Evolutionary conservation across 2,329 filamentous ascomycete species (phyloP), one percentile per base, ranked within the genome.

Genomic region (Paecilomyces variotii): DNA sequence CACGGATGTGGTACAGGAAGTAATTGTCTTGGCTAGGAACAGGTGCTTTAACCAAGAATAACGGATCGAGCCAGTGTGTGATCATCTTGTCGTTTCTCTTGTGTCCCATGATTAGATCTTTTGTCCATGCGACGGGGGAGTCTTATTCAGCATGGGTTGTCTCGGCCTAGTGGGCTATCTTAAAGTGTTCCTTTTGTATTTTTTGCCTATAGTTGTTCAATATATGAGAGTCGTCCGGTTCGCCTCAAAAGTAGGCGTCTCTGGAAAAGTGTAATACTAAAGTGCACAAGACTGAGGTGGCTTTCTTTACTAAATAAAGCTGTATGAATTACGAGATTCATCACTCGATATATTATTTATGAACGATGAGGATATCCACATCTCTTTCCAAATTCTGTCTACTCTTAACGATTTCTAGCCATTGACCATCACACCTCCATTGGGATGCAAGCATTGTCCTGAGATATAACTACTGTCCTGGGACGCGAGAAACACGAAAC

Each of bases 401-500:
- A 24, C n/a, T 45, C 11, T 14, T 2, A 19, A 6, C 2, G 34
- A 35, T 12, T n/a, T 60, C 19, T 70, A 79, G 10, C 75, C 73
- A 63, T 82, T 82, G 28, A 85, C 78, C 61, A 84, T 74, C 35
- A 78, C 75, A 50, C 83, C 82, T n/a, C 82, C 82, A 64, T 87
- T 87, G 34, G 83, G 79, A 68, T 88, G 84, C 55, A 88, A 75
- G n/a, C 78, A 80, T 77, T 93, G 90, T 1, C 90, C 90, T 56
- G 83, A 87, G 53, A 94, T 85, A 61, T 84, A 86, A 54, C 84
- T 86, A 68, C 87, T 90, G 70, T 94, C 90, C 60, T 81, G 78
- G 56, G 85, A 87, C 0, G 90, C 90, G 63, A 95, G 76, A 74
- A 94, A 94, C 3, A 94, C 89, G 59, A 91, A 88, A 67, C 87